A percentile compares a stretch with the other conserved stretches of the same genome.
These are phyloP conservation scores for Phyllosticta ampelicida DNA, from an alignment of 2,329 filamentous ascomycete species.

Conservation along the genomic window DNA sequence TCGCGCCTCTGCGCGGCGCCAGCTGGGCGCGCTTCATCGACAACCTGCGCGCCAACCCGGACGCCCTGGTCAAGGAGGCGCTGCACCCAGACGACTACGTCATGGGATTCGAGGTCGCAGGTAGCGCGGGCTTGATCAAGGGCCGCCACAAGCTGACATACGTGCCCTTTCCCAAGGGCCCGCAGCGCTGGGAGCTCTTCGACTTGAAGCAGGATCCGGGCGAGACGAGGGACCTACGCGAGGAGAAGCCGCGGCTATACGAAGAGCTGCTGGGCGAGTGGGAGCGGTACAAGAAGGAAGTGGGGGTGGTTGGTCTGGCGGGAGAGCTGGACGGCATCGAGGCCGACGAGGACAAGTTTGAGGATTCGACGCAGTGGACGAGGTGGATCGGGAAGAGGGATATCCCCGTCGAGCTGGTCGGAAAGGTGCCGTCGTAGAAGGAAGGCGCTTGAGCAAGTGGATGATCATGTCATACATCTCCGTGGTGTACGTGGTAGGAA, in stretches of 20 bases:
- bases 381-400: conserved; percentile 8
- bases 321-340: background rate
- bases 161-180: conserved; percentile 4
- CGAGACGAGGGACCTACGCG: conserved; percentile 5
- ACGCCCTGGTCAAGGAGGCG: background rate
- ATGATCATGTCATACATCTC: too few species aligned
- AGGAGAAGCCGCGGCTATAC: background rate
- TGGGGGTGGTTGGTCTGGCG: conserved; percentile 4
- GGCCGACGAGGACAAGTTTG: conserved; percentile 3
- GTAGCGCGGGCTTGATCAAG: conserved; percentile 2
- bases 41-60: background rate
- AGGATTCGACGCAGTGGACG: conserved; percentile 5
- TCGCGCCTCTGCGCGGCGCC: conserved; percentile 8
- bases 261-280: conserved; percentile 1
- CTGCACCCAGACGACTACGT: conserved; percentile 2
- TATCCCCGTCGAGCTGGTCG: background rate
- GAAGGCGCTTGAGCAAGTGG: background rate
- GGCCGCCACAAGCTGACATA: conserved; percentile 6
- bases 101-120: conserved; percentile 2
- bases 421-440: background rate
- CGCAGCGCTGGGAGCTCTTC: conserved; percentile 8
- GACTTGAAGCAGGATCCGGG: conserved; percentile 5
- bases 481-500: too few species aligned
- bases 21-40: conserved; percentile 8
- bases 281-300: conserved; percentile 11